Evolutionary conservation across 495 filamentous ascomycete genomes (phyloP), one percentile per base, ranked within the genome.

Genomic region (Aspergillus steynii): DNA sequence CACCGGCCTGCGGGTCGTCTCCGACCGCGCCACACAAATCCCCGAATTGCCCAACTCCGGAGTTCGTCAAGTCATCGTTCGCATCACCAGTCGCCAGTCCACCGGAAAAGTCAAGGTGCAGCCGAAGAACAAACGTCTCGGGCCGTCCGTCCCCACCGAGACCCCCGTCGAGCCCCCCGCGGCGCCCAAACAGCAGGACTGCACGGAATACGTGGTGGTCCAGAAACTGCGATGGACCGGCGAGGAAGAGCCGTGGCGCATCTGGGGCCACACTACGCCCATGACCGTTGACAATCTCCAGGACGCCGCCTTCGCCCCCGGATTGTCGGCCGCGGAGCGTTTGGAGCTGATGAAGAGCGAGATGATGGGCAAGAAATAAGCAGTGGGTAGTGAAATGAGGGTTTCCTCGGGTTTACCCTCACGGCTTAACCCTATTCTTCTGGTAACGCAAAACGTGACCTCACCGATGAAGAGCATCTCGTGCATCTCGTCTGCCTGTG

Each of bases 161-260:
- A 9, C 31, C n/a, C 45, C 54, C 25, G 26, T 55, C 28, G 57
- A 56, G n/a, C 29, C 42, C 4, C 42, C 57, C 14, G 37, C 48
- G 6, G 63, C 81, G 47, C 80, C 77, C 47, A 82, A 85, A 70
- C 77, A 83, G 71, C 86, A 85, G 65, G 85, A 88, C 60, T 79
- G 89, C 59, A 73, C 77, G 1, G 93, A 97, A 78, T 88, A 96
- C 67, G 27, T 97, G n/a, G 89, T 94, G 5, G 66, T 96, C 26
- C 90, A 92, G 76, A 80, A 82, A 66, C 64, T 73, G 28, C 70
- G 87, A 53, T 74, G 82, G 74, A 78, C 78, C 2, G 89, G 84
- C 55, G 66, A 79, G 62, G 80, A 86, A 48, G 74, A 72, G 45
- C 80, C 81, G 12, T 97, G 93, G 93, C 83, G 80, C 69, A 68